Evolutionary conservation across 495 filamentous ascomycete species (phyloP).

Genomic region (Neurospora sp.): DNA sequence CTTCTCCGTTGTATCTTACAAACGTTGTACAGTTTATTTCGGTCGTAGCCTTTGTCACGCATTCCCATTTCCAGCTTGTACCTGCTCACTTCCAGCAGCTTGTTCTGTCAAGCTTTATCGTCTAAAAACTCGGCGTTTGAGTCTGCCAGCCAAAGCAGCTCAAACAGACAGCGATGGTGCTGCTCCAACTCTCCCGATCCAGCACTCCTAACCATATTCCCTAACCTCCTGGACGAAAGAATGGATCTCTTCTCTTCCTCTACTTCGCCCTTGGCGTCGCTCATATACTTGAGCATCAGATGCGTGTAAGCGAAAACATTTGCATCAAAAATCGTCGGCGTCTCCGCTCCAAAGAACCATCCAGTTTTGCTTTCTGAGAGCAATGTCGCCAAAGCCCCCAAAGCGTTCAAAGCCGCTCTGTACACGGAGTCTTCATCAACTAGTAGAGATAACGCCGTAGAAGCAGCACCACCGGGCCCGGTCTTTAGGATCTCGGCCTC

Average conservation of each 20-base stretch:
- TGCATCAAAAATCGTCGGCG: constrained; percentile 74
- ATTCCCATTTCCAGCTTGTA: not conserved
- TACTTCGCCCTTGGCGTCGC: not conserved
- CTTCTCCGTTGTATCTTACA: not conserved
- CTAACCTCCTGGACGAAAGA: constrained; percentile 43
- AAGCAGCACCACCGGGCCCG: constrained; percentile 19
- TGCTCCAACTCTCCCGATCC: constrained; percentile 17
- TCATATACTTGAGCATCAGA: constrained; percentile 43
- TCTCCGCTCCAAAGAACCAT: constrained; percentile 30
- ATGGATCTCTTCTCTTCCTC: constrained; percentile 17
- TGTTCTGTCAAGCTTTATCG: not conserved
- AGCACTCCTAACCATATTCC: constrained; percentile 17
- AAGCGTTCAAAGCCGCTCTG: constrained; percentile 56
- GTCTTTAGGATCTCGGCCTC: constrained; percentile 59
- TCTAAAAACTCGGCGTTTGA: not conserved
- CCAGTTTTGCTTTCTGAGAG: constrained; percentile 44
- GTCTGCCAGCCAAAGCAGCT: constrained; percentile 18
- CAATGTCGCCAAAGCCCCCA: constrained; percentile 62
- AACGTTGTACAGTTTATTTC: not conserved
- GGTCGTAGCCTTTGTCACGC: not conserved
- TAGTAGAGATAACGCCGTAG: not conserved
- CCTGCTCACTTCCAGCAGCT: not conserved
- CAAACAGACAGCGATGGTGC: constrained; percentile 24
- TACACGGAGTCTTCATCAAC: constrained; percentile 58
- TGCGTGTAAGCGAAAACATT: constrained; percentile 86